Conservation (phyloP, 352 stramenopile genomes). For the Phytophthora tentaculata region DNA sequence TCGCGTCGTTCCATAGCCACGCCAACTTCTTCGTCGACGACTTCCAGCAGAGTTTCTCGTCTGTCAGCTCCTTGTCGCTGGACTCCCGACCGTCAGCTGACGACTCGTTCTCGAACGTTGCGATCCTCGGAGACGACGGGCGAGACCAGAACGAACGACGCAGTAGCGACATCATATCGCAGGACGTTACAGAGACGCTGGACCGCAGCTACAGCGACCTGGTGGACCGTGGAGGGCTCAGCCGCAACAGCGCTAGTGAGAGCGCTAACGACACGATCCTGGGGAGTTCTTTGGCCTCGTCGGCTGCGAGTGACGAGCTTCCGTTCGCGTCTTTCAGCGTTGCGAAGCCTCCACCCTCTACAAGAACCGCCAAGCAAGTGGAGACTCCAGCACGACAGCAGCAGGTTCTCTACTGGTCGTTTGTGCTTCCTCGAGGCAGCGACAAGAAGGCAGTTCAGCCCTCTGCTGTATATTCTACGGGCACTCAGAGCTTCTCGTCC, state of each 20-base stretch:
- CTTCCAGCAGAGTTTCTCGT: slow-evolving; percentile 33
- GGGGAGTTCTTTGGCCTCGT: slow-evolving; percentile 23
- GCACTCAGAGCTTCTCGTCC: slow-evolving; percentile 22
- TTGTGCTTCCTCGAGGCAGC: slow-evolving; percentile 10
- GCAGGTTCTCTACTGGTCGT: slow-evolving; percentile 18
- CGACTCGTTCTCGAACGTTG: slow-evolving; percentile 41
- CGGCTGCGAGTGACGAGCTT: slow-evolving; percentile 29
- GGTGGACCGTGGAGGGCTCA: slow-evolving; percentile 17
- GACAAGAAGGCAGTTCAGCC: slow-evolving; percentile 1
- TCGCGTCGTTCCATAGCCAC: slow-evolving; percentile 26
- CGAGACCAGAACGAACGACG: slow-evolving; percentile 30
- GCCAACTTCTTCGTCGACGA: slow-evolving; percentile 47
- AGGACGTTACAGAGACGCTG: slow-evolving; percentile 8
- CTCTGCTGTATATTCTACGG: background rate
- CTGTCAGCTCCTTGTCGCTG: slow-evolving; percentile 21
- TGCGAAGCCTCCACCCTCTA: slow-evolving; percentile 5
- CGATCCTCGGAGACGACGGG: slow-evolving; percentile 35
- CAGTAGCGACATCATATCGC: slow-evolving; percentile 30
- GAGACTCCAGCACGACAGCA: background rate
- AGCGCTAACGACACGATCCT: slow-evolving; percentile 12
- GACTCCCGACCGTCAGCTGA: slow-evolving; percentile 26
- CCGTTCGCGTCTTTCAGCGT: slow-evolving; percentile 41
- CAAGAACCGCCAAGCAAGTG: background rate
- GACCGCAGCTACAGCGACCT: slow-evolving; percentile 40
- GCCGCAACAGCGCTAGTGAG: slow-evolving; percentile 8